Percentiles rank a stretch among this genome's conserved stretches.
Conservation (phyloP, 371 early-diverging fungal genomes). For the Lichtheimia corymbifera region DNA sequence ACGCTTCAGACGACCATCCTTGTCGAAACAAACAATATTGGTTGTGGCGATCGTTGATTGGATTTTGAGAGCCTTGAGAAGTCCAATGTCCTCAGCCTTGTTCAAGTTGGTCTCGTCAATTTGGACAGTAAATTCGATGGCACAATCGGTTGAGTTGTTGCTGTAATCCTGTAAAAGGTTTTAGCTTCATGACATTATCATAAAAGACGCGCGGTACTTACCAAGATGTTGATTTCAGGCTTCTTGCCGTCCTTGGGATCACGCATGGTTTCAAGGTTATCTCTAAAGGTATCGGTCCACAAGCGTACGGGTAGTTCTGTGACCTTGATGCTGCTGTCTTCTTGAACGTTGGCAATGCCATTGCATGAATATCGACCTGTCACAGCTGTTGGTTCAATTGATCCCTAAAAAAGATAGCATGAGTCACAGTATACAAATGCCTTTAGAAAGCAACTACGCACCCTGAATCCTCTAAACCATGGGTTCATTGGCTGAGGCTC, state of each 20-base stretch:
- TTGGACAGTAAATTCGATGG: constrained; percentile 86
- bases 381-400: constrained; percentile 53
- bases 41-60: constrained; percentile 69
- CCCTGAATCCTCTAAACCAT: constrained; percentile 96
- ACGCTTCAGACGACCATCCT: constrained; percentile 85
- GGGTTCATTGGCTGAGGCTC: constrained; percentile 85
- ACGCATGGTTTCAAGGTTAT: constrained; percentile 71
- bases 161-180: constrained; percentile 58
- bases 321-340: constrained; percentile 83
- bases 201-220: constrained; percentile 2
- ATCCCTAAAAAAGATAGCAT: constrained; percentile 43
- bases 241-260: constrained; percentile 45
- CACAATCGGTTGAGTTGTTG: constrained; percentile 82
- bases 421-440: not conserved
- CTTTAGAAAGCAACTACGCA: constrained; percentile 15
- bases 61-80: constrained; percentile 88
- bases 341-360: constrained; percentile 74
- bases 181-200: not conserved
- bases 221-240: constrained; percentile 23
- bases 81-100: constrained; percentile 73
- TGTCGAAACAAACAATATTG: constrained; percentile 99
- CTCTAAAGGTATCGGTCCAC: constrained; percentile 97
- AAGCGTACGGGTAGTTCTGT: constrained; percentile 94
- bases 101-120: constrained; percentile 71
- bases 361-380: constrained; percentile 68